Percentiles rank a stretch among this genome's conserved stretches.
These are phyloP conservation scores for Pseudogymnoascus sp. DNA, from an alignment of 2,329 filamentous ascomycete genomes.

Conservation along the genomic window DNA sequence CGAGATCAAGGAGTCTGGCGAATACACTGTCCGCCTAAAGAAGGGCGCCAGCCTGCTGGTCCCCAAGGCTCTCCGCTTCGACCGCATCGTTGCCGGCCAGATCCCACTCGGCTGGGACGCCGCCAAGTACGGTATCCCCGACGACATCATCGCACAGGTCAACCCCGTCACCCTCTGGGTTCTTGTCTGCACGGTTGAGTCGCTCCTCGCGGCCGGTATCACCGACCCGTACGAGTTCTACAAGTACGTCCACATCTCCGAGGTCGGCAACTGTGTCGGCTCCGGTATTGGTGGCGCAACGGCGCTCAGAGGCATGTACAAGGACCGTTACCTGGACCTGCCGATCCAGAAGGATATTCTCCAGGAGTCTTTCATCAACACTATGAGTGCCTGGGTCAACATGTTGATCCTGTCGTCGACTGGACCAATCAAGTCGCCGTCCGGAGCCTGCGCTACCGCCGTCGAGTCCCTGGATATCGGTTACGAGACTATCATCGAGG, in stretches of 20 bases:
- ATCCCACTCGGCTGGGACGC: slow-evolving; percentile 96
- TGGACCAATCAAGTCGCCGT: slow-evolving; percentile 95
- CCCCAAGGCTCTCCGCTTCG: slow-evolving; percentile 93
- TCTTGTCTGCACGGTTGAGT: slow-evolving; percentile 86
- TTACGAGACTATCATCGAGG: slow-evolving; percentile 96
- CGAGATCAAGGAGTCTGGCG: slow-evolving; percentile 84
- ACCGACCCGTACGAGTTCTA: slow-evolving; percentile 99
- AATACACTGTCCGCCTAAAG: slow-evolving; percentile 89
- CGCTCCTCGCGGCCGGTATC: slow-evolving; percentile 85
- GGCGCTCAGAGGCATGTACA: slow-evolving; percentile 95
- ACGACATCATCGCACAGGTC: slow-evolving; percentile 95
- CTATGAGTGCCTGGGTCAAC: slow-evolving; percentile 99
- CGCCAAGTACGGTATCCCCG: slow-evolving; percentile 89
- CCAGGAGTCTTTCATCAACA: slow-evolving; percentile 99
- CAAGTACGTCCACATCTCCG: slow-evolving; percentile 96
- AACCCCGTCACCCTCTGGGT: slow-evolving; percentile 95
- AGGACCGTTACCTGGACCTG: slow-evolving; percentile 92
- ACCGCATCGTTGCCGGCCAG: slow-evolving; percentile 93
- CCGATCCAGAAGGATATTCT: slow-evolving; percentile 98
- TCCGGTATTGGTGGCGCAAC: slow-evolving; percentile 95
- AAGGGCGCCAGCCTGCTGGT: slow-evolving; percentile 94
- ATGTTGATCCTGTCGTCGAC: slow-evolving; percentile 97
- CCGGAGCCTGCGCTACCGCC: slow-evolving; percentile 93
- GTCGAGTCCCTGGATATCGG: slow-evolving; percentile 97
- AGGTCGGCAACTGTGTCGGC: slow-evolving; percentile 96